These are phyloP conservation scores for Yamadazyma pseudoaaseri DNA, from an alignment of 1,139 yeast genomes.

Conservation along the genomic window DNA sequence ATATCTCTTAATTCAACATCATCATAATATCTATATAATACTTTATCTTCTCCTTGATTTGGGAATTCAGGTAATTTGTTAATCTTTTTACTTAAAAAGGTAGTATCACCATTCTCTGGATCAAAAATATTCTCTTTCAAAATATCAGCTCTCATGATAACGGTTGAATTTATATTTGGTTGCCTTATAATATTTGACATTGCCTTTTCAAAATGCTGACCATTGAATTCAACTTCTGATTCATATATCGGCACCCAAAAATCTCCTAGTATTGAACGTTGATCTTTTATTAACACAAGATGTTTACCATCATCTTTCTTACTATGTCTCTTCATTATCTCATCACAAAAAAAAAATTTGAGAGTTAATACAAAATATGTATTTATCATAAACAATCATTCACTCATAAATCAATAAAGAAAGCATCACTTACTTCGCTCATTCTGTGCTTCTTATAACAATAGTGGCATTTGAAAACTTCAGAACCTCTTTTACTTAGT, in stretches of 20 bases:
- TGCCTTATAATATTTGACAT: slow-evolving; percentile 78
- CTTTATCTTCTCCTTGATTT: slow-evolving; percentile 25
- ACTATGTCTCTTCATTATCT: slow-evolving; percentile 14
- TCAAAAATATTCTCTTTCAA: slow-evolving; percentile 53
- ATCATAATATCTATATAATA: slow-evolving; percentile 48
- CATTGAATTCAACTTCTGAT: slow-evolving; percentile 42
- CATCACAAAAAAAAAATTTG: too few relatives aligned
- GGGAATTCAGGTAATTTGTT: slow-evolving; percentile 34
- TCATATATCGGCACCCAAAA: slow-evolving; percentile 64
- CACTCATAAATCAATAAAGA: slow-evolving; percentile 46
- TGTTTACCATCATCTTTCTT: slow-evolving; percentile 9
- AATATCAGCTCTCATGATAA: slow-evolving; percentile 85
- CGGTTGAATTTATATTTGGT: slow-evolving; percentile 92
- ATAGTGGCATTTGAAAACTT: slow-evolving; percentile 47
- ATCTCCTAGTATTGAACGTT: slow-evolving; percentile 53
- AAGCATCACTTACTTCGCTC: slow-evolving; percentile 42
- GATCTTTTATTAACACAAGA: slow-evolving; percentile 8
- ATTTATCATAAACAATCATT: too few relatives aligned
- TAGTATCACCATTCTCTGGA: slow-evolving; percentile 33
- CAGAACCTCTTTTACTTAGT: slow-evolving; percentile 43
- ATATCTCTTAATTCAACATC: slow-evolving; percentile 54
- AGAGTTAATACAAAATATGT: too few relatives aligned
- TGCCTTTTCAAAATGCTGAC: slow-evolving; percentile 65
- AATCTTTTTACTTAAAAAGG: slow-evolving; percentile 32
- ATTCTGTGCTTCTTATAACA: slow-evolving; percentile 48